Percentiles rank a stretch among this genome's conserved stretches.
These are phyloP conservation scores for Cystobasidium slooffiae DNA, from an alignment of 1,284 basidiomycete species.

Conservation along the genomic window DNA sequence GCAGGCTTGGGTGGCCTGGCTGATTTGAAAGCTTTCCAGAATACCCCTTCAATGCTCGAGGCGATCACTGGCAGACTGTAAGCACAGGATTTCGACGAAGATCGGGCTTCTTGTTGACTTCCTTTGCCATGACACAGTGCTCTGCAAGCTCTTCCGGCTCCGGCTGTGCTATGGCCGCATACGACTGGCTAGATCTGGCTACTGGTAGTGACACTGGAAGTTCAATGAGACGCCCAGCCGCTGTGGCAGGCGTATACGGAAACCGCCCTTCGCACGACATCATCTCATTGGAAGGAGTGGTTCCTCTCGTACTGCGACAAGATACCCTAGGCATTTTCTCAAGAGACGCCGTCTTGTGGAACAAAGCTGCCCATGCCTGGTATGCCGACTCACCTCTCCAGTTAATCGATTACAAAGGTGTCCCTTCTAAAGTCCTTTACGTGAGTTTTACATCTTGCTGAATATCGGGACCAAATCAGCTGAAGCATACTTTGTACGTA, in stretches of 20 bases:
- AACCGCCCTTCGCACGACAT: conserved; percentile 1
- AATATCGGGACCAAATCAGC: background rate
- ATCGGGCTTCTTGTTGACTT: too few species aligned
- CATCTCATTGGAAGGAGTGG: background rate
- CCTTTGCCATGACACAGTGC: background rate
- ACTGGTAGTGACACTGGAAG: conserved; percentile 3
- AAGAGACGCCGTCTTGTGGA: background rate
- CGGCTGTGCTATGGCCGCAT: conserved; percentile 1
- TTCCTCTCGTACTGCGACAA: background rate
- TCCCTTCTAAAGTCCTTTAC: background rate
- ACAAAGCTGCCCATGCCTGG: conserved; percentile 6
- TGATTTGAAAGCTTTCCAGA: background rate
- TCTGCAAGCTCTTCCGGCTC: conserved; percentile 5
- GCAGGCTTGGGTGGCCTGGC: background rate
- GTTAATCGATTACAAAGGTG: background rate
- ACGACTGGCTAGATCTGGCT: conserved; percentile 11
- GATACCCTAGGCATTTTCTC: conserved; percentile 8
- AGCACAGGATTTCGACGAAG: too few species aligned
- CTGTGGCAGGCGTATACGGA: background rate
- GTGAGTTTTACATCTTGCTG: background rate
- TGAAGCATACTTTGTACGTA: background rate
- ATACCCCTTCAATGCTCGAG: conserved; percentile 8
- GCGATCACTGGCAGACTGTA: conserved; percentile 14
- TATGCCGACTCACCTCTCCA: conserved; percentile 2
- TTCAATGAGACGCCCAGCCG: conserved; percentile 1